phyloP scores from a whole-genome alignment of 106 monocot species.

The Dendrobium catenatum region DNA sequence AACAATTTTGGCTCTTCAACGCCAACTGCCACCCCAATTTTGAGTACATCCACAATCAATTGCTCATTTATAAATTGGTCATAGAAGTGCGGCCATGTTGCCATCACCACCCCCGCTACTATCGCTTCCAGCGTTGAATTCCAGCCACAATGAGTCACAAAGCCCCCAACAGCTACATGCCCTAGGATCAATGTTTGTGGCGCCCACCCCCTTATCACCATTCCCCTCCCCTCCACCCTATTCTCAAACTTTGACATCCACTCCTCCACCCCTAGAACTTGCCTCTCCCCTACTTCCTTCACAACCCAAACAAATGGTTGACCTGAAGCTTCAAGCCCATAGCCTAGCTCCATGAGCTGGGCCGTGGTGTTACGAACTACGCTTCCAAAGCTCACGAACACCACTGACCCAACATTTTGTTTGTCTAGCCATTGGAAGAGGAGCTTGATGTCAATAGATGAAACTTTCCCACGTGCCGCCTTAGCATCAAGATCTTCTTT shows the following conservation, averaged over 20 bases:
- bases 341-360: slow-evolving; percentile 31
- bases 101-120: slow-evolving; percentile 1
- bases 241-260: slow-evolving; percentile 4
- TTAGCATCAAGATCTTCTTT: neutral
- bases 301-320: slow-evolving; percentile 17
- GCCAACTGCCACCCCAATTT: slow-evolving; percentile 10
- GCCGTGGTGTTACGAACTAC: slow-evolving; percentile 14
- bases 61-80: slow-evolving; percentile 24
- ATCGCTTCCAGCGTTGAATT: neutral
- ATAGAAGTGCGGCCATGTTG: slow-evolving; percentile 17
- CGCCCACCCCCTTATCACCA: slow-evolving; percentile 19
- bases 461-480: neutral
- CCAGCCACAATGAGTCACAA: neutral
- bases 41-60: slow-evolving; percentile 10
- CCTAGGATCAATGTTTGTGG: slow-evolving; percentile 15
- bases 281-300: neutral
- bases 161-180: slow-evolving; percentile 34
- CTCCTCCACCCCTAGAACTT: slow-evolving; percentile 1
- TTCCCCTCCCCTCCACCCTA: slow-evolving; percentile 8
- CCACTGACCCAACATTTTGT: slow-evolving; percentile 21
- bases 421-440: slow-evolving; percentile 27
- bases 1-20: neutral
- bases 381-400: slow-evolving; percentile 47
- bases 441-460: neutral
- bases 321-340: slow-evolving; percentile 13